Base-by-base conservation (phyloP, 2,329 filamentous ascomycete genomes). In the Leptoxyphium fumago region DNA sequence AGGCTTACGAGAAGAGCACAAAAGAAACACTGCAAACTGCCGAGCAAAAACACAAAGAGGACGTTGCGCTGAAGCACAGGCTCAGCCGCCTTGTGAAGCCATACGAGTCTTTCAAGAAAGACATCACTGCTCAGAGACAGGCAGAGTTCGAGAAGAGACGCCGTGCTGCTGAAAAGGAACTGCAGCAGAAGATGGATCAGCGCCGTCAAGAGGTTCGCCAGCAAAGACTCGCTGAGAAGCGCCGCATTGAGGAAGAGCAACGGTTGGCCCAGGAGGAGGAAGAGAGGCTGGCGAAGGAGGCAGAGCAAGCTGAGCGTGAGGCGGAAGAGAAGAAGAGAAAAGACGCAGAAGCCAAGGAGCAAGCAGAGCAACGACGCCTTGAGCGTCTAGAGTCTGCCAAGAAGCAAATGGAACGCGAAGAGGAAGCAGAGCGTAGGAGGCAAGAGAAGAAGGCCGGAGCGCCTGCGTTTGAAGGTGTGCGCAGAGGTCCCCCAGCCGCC, bases 61-160 rank as follows among this genome's bases (percentile, higher is more conserved):
- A 84, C 49, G 82, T 98, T 43, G 84, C 87, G 55, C 77, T 98
- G 55, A 96, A 96, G 77, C 82, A 94, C 65, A 84, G 91, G 61
- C 78, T 98, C 42, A 81, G 75, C 59, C 79, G 88, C 49, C 75
- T 98, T 44, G 82, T 96, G 51, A 75, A 80, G n/a, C 65, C 73
- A 43, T 98, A 94, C 67, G 86, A 91, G 63, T 68, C 70, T 9
- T 96, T 94, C 76, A 80, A 84, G 59, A 73, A 80, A 52, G 79
- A 80, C 40, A 78, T 98, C 43, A 84, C 84, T 49, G 82, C 91
- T 64, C 82, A 86, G 60, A 84, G 89, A 55, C 85, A 86, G 60
- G 84, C 94, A 55, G 87, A 96, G 65, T 98, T 96, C 55, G 91
- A 96, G 74, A 89, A 84, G 71, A 84, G 88, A 51, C 84, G 84